Base-by-base conservation (phyloP, 2,329 filamentous ascomycete species). In the Fusarium palustre region DNA sequence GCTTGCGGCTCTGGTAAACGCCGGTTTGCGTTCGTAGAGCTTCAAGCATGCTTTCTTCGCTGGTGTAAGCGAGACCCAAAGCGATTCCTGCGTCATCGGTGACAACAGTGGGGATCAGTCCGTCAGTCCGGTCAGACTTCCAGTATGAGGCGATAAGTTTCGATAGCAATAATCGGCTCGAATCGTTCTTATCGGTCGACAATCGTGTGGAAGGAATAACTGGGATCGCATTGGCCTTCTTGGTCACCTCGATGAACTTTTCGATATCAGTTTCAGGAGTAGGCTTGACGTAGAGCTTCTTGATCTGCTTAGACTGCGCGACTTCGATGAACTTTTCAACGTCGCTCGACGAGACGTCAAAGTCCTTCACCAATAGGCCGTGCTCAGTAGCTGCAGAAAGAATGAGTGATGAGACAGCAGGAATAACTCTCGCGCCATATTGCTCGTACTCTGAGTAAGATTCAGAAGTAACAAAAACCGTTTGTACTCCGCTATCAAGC, bases 1-100 rank as follows among this genome's bases (percentile, higher is more conserved):
- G 88, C 84, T 97, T 98, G 54, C 96, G 88, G 82, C 95, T 98
- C 81, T 97, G 94, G 79, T 99, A 99, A 38, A 98, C 95, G 33
- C 96, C 94, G 1, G 84, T 84, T 73, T 86, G 83, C 8, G 93
- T 97, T 75, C 88, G 88, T 64, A 99, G 78, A 38, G 95, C 95
- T 81, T 97, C 95, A 11, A 89, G 85, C 34, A 99, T 89, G 77
- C 95, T 98, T 79, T 97, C 92, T 68, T 92, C 89, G 76, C 92
- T 97, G 80, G 94, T 97, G 84, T 97, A 99, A 20, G 97, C 96
- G 69, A 99, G 82, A 1, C 96, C 96, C 16, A 99, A 83, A 11
- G 93, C 92, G 22, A 92, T 84, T 2, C 94, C 94, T 49, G 91
- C 85, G 83, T 97, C 93, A 77, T 99, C 93, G 2, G 92, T 94